Conservation (phyloP, 2,329 filamentous ascomycete genomes). For the Blastomyces percursus region DNA sequence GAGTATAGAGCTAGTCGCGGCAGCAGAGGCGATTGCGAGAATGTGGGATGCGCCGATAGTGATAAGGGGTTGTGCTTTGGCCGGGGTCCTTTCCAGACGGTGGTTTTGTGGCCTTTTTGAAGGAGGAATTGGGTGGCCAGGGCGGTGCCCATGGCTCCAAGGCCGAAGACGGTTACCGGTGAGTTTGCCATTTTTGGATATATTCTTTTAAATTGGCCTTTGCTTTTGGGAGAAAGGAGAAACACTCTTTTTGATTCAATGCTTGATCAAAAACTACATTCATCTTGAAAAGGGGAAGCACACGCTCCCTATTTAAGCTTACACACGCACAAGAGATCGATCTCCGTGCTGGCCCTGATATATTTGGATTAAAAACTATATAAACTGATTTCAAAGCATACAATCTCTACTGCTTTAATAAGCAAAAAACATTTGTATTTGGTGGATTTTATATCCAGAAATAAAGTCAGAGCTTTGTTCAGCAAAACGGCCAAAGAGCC, state of each 20-base stretch:
- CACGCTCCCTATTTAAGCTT: not conserved
- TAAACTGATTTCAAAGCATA: not conserved
- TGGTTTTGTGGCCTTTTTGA: slow-evolving; percentile 1
- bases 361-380: not conserved
- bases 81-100: slow-evolving; percentile 7
- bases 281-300: not conserved
- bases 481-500: too few species aligned
- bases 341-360: too few species aligned
- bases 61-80: slow-evolving; percentile 2
- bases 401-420: not conserved
- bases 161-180: slow-evolving; percentile 4
- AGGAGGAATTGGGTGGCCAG: slow-evolving; percentile 6
- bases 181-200: not conserved
- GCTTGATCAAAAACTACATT: not conserved
- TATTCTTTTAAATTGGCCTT: not conserved
- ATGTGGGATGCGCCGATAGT: slow-evolving; percentile 3
- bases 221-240: not conserved
- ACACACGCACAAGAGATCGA: not conserved
- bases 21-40: not conserved
- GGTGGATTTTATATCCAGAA: too few species aligned
- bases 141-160: slow-evolving; percentile 7
- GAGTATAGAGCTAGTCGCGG: slow-evolving; percentile 2
- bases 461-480: too few species aligned
- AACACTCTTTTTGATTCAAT: not conserved
- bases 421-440: too few species aligned